Base-by-base conservation (phyloP, 495 filamentous ascomycete genomes). In the Neurospora tetraspora region DNA sequence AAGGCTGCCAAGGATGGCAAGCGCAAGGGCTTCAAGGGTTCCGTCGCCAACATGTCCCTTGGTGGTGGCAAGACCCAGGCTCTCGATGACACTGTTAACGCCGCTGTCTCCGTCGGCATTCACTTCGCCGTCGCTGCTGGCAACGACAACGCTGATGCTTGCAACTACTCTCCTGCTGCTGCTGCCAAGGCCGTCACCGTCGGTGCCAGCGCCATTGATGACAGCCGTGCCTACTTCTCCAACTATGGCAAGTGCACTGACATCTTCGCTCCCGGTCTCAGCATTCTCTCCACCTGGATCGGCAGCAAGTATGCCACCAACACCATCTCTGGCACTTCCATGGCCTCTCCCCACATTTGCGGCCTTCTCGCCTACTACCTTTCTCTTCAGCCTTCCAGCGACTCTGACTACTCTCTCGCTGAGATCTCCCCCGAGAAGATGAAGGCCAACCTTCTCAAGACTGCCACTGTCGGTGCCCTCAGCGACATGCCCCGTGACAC, bases 201-300 rank as follows among this genome's bases (percentile, higher is more conserved):
- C 73, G 96, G 94, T 80, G 96, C 96, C 74, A 97, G 94, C 23
- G 97, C 92, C 73, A 88, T 99, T 39, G 88, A 88, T 76, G 96
- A 99, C 82, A 93, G 94, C 87, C 95, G 96, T 83, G 96, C 96
- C 75, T 99, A 98, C 89, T 99, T 99, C 91, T 98, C 96, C 89
- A 99, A 99, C 91, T 98, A 90, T 84, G 96, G 96, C 81, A 95
- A 94, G 88, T 99, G 96, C 88, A 97, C 95, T 80, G 94, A 98
- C 82, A 98, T 99, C 86, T 99, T 99, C 80, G 96, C 94, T 71
- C 96, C 96, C 70, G 96, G 96, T 77, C 87, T 98, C 69, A 97
- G 94, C 90, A 98, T 99, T 76, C 87, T 91, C 72, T 98, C 96
- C 39, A 97, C 96, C 82, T 99, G 96, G 96, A 96, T 94, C 78